Evolutionary conservation across 108 stramenopile genomes (phyloP).

Genomic region (Discostella stelligeroides): DNA sequence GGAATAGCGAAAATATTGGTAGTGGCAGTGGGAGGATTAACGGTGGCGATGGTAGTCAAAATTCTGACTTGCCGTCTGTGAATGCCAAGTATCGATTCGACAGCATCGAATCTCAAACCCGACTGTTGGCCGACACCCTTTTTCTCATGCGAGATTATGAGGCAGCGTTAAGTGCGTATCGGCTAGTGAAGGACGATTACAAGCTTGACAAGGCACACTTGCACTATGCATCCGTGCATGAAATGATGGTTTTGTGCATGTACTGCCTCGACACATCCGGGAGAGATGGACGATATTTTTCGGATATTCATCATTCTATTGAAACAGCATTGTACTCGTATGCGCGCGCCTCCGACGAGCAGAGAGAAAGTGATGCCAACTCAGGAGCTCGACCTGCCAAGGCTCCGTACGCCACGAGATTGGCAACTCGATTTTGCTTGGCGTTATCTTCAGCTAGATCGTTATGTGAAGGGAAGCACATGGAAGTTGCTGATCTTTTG

Average conservation of each 20-base stretch:
- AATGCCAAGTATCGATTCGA: slow-evolving; percentile 68
- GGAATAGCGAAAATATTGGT: slow-evolving; percentile 23
- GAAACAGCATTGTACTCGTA: slow-evolving; percentile 78
- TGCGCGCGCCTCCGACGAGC: slow-evolving; percentile 79
- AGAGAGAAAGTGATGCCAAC: slow-evolving; percentile 44
- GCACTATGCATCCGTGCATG: slow-evolving; percentile 79
- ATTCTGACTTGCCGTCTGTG: neutral
- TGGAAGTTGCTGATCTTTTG: slow-evolving; percentile 87
- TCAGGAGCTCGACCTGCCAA: slow-evolving; percentile 48
- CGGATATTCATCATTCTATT: slow-evolving; percentile 51
- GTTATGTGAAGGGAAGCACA: slow-evolving; percentile 54
- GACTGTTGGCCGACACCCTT: slow-evolving; percentile 84
- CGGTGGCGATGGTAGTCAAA: slow-evolving; percentile 6
- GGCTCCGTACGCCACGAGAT: slow-evolving; percentile 68
- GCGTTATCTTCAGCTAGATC: slow-evolving; percentile 56
- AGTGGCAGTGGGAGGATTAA: slow-evolving; percentile 12
- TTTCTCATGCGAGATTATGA: slow-evolving; percentile 87
- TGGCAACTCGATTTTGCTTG: slow-evolving; percentile 78
- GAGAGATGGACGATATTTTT: slow-evolving; percentile 29
- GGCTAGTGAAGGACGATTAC: slow-evolving; percentile 87
- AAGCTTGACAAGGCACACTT: slow-evolving; percentile 75
- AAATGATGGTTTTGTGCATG: slow-evolving; percentile 85
- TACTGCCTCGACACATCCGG: slow-evolving; percentile 61
- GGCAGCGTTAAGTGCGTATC: slow-evolving; percentile 68
- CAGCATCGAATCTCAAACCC: slow-evolving; percentile 87